Conservation (phyloP, 352 stramenopile species). For the Globisporangium rhizosaccharum region DNA sequence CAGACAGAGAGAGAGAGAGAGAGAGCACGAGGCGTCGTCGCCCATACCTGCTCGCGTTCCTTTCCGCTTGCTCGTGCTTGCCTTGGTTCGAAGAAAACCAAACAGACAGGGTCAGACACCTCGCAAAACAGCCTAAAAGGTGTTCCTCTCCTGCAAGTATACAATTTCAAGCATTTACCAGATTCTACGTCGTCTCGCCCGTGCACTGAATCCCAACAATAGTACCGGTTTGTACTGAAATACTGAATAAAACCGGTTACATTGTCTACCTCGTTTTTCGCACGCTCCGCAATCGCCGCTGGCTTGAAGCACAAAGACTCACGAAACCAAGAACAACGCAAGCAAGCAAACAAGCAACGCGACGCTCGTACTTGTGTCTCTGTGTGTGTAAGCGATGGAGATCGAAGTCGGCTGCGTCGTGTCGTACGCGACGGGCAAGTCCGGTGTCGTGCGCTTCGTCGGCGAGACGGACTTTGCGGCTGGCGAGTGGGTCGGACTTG, state of each 20-base stretch:
- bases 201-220: background rate
- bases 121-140: background rate
- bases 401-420: conserved; percentile 58
- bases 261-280: too few species aligned
- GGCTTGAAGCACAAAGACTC: background rate
- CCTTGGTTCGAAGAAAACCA: background rate
- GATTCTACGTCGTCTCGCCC: background rate
- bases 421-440: conserved; percentile 63
- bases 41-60: background rate
- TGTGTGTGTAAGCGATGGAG: conserved; percentile 21
- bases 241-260: too few species aligned
- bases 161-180: background rate
- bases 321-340: background rate
- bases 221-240: too few species aligned
- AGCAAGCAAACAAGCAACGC: background rate
- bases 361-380: background rate
- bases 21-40: too few species aligned
- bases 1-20: too few species aligned
- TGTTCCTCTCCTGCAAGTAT: background rate
- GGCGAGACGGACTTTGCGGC: conserved; percentile 73
- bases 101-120: too few species aligned
- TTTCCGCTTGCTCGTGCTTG: background rate
- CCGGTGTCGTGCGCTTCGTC: conserved; percentile 66
- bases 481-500: conserved; percentile 79
- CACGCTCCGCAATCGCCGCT: too few species aligned